These are phyloP conservation scores for Antitrichia curtipendula DNA, from an alignment of 225 moss, liverwort and hornwort species.

Conservation along the genomic window DNA sequence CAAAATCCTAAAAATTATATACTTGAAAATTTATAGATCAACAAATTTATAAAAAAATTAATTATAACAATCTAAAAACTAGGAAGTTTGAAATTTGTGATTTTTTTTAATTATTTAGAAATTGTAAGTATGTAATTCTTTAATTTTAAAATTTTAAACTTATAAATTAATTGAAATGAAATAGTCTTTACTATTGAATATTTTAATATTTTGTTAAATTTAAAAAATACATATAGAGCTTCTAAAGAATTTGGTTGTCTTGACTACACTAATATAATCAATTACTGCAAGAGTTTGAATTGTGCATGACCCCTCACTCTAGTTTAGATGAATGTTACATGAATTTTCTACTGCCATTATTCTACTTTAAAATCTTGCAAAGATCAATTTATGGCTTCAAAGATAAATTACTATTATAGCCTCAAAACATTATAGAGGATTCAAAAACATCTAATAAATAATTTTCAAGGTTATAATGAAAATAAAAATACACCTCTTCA, in stretches of 20 bases:
- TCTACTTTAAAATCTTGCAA: neutral
- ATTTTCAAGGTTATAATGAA: neutral
- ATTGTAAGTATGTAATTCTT: neutral
- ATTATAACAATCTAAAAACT: neutral
- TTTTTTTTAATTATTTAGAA: neutral
- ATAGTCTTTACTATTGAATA: neutral
- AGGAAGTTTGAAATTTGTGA: neutral
- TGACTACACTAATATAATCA: neutral
- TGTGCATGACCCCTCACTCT: accelerated
- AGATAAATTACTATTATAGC: neutral
- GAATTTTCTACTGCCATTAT: neutral
- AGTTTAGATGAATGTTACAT: neutral
- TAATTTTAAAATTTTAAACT: accelerated
- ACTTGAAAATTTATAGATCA: neutral
- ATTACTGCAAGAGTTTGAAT: neutral
- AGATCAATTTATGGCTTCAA: neutral
- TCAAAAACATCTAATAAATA: neutral
- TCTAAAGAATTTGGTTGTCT: neutral
- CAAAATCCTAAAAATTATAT: neutral
- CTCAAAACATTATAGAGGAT: accelerated
- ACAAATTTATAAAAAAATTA: too few relatives aligned
- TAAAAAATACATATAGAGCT: neutral
- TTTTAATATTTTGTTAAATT: neutral
- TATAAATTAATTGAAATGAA: neutral
- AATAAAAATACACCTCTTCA: neutral